phyloP scores from a whole-genome alignment of 768 basidiomycete species.

The Suillus placidus region DNA sequence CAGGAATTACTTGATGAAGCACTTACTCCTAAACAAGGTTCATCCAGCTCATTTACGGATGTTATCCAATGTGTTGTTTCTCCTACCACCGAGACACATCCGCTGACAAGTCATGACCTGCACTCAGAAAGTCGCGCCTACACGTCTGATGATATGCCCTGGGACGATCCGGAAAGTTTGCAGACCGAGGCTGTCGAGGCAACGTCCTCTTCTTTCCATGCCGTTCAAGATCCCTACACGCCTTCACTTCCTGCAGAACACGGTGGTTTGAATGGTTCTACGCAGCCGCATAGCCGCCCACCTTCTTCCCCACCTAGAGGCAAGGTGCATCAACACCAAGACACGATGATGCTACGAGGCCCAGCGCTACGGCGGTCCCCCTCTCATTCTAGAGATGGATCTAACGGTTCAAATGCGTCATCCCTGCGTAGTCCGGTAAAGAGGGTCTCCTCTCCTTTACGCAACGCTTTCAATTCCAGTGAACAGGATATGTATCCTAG shows the following conservation, averaged over 20 bases:
- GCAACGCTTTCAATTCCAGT: conserved; percentile 12
- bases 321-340: conserved; percentile 12
- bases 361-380: conserved; percentile 11
- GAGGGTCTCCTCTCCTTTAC: conserved; percentile 19
- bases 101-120: conserved; percentile 1
- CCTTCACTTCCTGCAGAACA: neutral
- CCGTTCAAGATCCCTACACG: neutral
- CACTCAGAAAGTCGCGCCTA: conserved; percentile 10
- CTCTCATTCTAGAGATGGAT: conserved; percentile 15
- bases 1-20: conserved; percentile 3
- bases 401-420: conserved; percentile 15
- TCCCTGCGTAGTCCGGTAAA: conserved; percentile 16
- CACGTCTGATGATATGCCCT: conserved; percentile 20
- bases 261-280: neutral
- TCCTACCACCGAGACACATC: neutral
- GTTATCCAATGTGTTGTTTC: neutral
- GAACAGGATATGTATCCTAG: conserved; percentile 8
- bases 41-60: neutral
- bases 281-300: neutral
- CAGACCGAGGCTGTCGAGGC: neutral
- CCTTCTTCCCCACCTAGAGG: conserved; percentile 9
- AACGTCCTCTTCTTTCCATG: neutral
- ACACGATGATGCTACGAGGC: conserved; percentile 1
- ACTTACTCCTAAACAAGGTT: conserved; percentile 11
- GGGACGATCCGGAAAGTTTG: conserved; percentile 19